phyloP scores from a whole-genome alignment of 108 stramenopile species.

The Discostella stelligeroides region DNA sequence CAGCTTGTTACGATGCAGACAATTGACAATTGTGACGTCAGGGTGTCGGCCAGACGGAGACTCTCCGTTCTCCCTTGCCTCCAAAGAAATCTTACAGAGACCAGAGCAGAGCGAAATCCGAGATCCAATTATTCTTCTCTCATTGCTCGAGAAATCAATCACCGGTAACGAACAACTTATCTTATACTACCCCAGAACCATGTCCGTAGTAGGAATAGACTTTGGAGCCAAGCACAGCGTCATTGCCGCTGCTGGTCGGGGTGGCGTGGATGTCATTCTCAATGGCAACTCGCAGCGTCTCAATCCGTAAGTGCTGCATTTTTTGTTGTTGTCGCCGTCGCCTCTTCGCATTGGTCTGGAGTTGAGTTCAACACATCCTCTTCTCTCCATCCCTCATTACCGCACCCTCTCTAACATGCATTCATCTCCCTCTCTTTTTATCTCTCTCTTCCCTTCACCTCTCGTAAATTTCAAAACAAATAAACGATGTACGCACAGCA shows the following conservation, averaged over 20 bases:
- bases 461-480: background rate
- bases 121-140: too few species aligned
- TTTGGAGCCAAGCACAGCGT: conserved; percentile 90
- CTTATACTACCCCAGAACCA: too few species aligned
- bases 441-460: too few species aligned
- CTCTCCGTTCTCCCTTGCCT: background rate
- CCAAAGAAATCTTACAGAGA: too few species aligned
- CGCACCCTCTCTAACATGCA: background rate
- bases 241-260: conserved; percentile 93
- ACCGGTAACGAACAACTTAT: too few species aligned
- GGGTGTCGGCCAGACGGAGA: background rate
- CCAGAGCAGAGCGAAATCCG: too few species aligned
- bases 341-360: background rate
- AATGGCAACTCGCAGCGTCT: conserved; percentile 97
- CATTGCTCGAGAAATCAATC: too few species aligned
- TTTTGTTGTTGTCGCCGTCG: background rate
- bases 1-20: too few species aligned
- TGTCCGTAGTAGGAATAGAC: conserved; percentile 93
- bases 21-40: background rate
- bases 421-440: background rate
- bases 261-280: conserved; percentile 97
- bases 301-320: conserved; percentile 84
- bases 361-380: too few species aligned
- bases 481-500: conserved; percentile 25
- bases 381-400: background rate